These are phyloP conservation scores for Exophiala viscosa DNA, from an alignment of 2,329 filamentous ascomycete genomes.

Conservation along the genomic window DNA sequence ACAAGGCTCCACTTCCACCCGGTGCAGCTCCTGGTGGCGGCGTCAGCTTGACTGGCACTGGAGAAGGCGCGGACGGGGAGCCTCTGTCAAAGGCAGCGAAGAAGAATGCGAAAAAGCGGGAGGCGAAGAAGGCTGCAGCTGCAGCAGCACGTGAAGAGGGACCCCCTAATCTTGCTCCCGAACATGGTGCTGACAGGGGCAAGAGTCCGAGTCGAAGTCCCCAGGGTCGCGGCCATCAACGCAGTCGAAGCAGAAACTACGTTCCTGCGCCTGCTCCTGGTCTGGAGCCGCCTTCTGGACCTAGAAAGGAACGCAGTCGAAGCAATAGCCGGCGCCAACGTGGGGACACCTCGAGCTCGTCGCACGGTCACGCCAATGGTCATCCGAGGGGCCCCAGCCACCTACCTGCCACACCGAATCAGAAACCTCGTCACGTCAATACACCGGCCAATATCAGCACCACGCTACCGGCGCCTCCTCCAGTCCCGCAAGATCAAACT, in stretches of 20 bases:
- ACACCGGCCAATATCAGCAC: slow-evolving; percentile 32
- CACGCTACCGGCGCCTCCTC: slow-evolving; percentile 32
- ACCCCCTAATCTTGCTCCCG: slow-evolving; percentile 18
- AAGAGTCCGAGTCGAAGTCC: slow-evolving; percentile 36
- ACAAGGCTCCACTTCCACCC: slow-evolving; percentile 55
- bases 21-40: slow-evolving; percentile 65
- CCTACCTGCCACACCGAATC: slow-evolving; percentile 13
- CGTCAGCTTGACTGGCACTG: slow-evolving; percentile 62
- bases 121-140: slow-evolving; percentile 86
- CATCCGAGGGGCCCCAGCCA: slow-evolving; percentile 15
- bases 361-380: slow-evolving; percentile 20
- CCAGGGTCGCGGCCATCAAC: slow-evolving; percentile 52
- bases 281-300: slow-evolving; percentile 23
- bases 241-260: slow-evolving; percentile 47
- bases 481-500: slow-evolving; percentile 29
- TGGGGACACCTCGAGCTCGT: slow-evolving; percentile 24
- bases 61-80: slow-evolving; percentile 59
- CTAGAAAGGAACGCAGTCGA: slow-evolving; percentile 27
- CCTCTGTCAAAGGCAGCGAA: slow-evolving; percentile 76
- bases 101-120: slow-evolving; percentile 99
- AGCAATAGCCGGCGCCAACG: slow-evolving; percentile 30
- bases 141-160: slow-evolving; percentile 58
- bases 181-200: slow-evolving; percentile 23
- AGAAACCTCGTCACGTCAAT: slow-evolving; percentile 10
- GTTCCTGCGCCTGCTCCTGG: slow-evolving; percentile 23